phyloP scores from a whole-genome alignment of 2,329 filamentous ascomycete species.

The Neonectria ditissima region DNA sequence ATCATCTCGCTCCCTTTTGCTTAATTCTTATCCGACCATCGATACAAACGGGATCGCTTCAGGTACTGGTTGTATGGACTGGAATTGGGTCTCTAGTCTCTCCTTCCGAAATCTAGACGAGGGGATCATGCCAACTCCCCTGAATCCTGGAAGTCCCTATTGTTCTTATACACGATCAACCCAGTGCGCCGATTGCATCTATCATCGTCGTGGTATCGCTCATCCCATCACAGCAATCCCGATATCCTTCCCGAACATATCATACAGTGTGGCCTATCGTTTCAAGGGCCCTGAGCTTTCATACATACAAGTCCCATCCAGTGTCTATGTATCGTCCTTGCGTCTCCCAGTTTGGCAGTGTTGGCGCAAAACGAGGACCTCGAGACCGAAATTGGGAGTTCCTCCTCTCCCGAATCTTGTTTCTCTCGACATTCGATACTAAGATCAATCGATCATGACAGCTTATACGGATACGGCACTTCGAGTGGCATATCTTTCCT shows the following conservation, averaged over 20 bases:
- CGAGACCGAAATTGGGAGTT: too few species aligned
- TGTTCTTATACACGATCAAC: constrained; percentile 9
- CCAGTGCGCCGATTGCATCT: constrained; percentile 12
- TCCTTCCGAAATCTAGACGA: constrained; percentile 8
- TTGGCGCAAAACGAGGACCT: too few species aligned
- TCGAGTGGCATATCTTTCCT: constrained; percentile 76
- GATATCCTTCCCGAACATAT: constrained; percentile 14
- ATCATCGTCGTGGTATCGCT: neutral
- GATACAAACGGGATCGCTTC: constrained; percentile 12
- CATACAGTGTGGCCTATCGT: constrained; percentile 23
- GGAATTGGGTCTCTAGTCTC: constrained; percentile 15
- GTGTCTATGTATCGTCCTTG: neutral
- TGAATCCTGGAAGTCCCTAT: constrained; percentile 10
- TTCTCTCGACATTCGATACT: too few species aligned
- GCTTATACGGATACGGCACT: constrained; percentile 73
- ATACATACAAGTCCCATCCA: neutral
- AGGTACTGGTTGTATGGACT: constrained; percentile 18
- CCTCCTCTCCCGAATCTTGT: too few species aligned
- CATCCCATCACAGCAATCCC: neutral
- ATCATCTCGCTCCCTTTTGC: neutral
- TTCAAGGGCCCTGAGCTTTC: neutral
- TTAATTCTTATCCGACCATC: neutral
- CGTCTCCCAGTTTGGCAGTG: neutral
- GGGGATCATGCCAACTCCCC: constrained; percentile 8
- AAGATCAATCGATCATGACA: too few species aligned